phyloP scores from a whole-genome alignment of 192 early-diverging fungal species.

The Backusella liffmaniae region DNA sequence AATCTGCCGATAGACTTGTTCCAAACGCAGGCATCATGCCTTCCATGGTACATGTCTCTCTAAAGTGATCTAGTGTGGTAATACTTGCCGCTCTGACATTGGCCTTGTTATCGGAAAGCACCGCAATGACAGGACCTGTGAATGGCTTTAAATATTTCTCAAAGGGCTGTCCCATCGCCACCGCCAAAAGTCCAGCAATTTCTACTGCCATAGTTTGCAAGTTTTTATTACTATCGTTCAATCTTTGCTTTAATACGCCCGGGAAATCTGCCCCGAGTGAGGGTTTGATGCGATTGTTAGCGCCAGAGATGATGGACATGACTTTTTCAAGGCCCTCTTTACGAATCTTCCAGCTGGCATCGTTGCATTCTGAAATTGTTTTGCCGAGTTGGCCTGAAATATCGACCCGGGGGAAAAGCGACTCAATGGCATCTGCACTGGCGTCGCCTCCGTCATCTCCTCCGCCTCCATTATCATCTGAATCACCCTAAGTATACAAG shows the following conservation, averaged over 20 bases:
- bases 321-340: slow-evolving; percentile 91
- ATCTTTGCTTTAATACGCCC: slow-evolving; percentile 75
- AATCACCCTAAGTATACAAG: neutral
- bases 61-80: slow-evolving; percentile 69
- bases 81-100: slow-evolving; percentile 80
- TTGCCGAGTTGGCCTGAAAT: slow-evolving; percentile 62
- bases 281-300: slow-evolving; percentile 83
- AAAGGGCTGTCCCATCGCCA: slow-evolving; percentile 86
- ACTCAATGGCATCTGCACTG: slow-evolving; percentile 67
- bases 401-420: slow-evolving; percentile 87
- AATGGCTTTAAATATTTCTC: slow-evolving; percentile 72
- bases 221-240: slow-evolving; percentile 92
- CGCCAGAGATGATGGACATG: slow-evolving; percentile 64
- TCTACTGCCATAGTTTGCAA: slow-evolving; percentile 78
- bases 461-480: neutral
- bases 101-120: slow-evolving; percentile 88
- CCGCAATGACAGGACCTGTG: slow-evolving; percentile 64
- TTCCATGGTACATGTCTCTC: slow-evolving; percentile 70
- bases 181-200: slow-evolving; percentile 73
- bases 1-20: slow-evolving; percentile 69
- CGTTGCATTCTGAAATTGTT: slow-evolving; percentile 61
- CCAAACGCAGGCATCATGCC: slow-evolving; percentile 62
- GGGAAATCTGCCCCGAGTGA: slow-evolving; percentile 76
- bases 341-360: slow-evolving; percentile 90
- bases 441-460: slow-evolving; percentile 16